phyloP scores from a whole-genome alignment of 2,329 filamentous ascomycete species.

The Talaromyces sp. region DNA sequence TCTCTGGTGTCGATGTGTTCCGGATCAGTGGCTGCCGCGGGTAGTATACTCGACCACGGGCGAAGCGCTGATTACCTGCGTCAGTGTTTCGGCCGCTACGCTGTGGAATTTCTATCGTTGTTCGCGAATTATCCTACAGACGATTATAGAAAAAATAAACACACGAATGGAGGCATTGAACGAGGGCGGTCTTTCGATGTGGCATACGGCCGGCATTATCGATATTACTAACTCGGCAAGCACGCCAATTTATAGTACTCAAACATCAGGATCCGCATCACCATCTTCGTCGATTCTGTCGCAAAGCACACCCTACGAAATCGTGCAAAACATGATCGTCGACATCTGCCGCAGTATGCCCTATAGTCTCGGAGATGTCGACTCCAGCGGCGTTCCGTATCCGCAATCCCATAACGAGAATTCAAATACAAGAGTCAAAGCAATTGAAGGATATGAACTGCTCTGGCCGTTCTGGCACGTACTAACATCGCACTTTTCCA shows the following conservation, averaged over 20 bases:
- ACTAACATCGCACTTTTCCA: constrained; percentile 32
- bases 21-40: constrained; percentile 34
- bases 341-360: constrained; percentile 36
- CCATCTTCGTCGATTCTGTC: not conserved
- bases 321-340: constrained; percentile 33
- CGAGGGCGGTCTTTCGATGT: not conserved
- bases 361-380: constrained; percentile 33
- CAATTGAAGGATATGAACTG: constrained; percentile 32
- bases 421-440: constrained; percentile 25
- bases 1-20: constrained; percentile 31
- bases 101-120: constrained; percentile 39
- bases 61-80: constrained; percentile 33
- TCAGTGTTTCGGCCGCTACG: constrained; percentile 26
- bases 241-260: not conserved
- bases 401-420: not conserved
- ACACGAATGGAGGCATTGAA: constrained; percentile 19
- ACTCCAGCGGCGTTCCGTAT: constrained; percentile 27
- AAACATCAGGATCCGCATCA: not conserved
- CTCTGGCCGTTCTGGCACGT: constrained; percentile 41
- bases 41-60: constrained; percentile 29
- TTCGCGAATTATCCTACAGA: constrained; percentile 33
- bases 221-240: constrained; percentile 5
- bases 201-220: constrained; percentile 2
- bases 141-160: constrained; percentile 28
- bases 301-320: constrained; percentile 19